Percentiles rank a stretch among this genome's conserved stretches.
Evolutionary conservation across 768 basidiomycete species (phyloP).

Genomic region (Tulasnella sp.): DNA sequence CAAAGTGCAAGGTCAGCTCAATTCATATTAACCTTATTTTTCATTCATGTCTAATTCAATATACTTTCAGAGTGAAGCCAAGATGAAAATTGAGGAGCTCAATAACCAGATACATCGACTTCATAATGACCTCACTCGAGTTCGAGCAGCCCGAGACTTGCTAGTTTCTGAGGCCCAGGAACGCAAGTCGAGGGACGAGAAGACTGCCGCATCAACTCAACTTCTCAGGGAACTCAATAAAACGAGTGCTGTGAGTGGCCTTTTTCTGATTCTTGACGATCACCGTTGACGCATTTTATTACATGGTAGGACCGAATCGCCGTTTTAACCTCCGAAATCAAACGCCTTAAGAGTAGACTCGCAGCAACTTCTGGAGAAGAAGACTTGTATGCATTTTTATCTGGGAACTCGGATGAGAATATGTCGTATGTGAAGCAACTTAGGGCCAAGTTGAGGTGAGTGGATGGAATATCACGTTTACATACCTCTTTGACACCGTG

Average conservation of each 20-base stretch:
- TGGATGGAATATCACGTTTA: conserved; percentile 1
- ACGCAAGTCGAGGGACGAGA: conserved; percentile 34
- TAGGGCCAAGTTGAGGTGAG: conserved; percentile 45
- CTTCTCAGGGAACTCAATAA: too few relatives aligned
- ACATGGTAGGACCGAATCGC: conserved; percentile 53
- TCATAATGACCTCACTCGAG: conserved; percentile 50
- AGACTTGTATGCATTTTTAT: conserved; percentile 60
- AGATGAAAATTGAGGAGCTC: conserved; percentile 48
- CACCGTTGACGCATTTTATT: background rate
- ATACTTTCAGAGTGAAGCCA: conserved; percentile 29
- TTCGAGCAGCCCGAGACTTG: conserved; percentile 63
- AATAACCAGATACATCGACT: conserved; percentile 47
- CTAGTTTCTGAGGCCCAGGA: conserved; percentile 51
- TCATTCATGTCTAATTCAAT: background rate
- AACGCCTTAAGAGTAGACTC: conserved; percentile 58
- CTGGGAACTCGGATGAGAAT: conserved; percentile 34
- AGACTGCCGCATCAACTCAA: conserved; percentile 34
- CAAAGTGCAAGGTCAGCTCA: conserved; percentile 14
- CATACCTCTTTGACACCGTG: conserved; percentile 17
- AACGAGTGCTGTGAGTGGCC: too few relatives aligned
- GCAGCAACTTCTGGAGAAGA: conserved; percentile 59
- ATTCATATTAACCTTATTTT: too few relatives aligned
- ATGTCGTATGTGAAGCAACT: conserved; percentile 38
- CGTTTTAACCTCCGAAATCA: conserved; percentile 57
- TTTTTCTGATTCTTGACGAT: background rate